phyloP scores from a whole-genome alignment of 225 moss, liverwort and hornwort genomes.

The Rhytidiadelphus loreus region DNA sequence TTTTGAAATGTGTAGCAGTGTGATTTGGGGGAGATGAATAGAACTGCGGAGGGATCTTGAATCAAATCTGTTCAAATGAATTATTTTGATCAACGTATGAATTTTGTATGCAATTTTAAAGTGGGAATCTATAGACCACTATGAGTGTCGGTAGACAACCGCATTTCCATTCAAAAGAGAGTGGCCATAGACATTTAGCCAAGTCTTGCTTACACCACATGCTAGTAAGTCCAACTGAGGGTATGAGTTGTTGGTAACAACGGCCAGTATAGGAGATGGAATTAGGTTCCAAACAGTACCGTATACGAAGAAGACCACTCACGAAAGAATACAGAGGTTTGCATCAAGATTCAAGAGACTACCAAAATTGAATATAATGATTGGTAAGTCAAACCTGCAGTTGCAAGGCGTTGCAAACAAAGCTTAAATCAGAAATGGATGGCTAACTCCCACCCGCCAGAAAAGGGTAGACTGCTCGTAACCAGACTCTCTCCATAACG shows the following conservation, averaged over 20 bases:
- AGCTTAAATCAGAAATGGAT: slow-evolving; percentile 51
- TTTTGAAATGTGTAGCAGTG: neutral
- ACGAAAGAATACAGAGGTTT: neutral
- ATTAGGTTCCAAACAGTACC: neutral
- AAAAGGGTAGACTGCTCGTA: slow-evolving; percentile 30
- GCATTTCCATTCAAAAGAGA: neutral
- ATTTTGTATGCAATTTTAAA: neutral
- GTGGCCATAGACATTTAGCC: neutral
- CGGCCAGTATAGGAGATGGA: neutral
- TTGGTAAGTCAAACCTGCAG: slow-evolving; percentile 1
- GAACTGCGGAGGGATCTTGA: neutral
- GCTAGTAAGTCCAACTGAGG: neutral
- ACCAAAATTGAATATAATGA: neutral
- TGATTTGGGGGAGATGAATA: neutral
- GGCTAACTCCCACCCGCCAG: slow-evolving; percentile 24
- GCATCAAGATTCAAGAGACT: neutral
- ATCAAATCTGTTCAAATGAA: neutral
- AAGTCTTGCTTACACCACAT: neutral
- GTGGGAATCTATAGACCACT: neutral
- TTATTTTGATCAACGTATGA: neutral
- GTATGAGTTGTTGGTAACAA: neutral
- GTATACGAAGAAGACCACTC: neutral
- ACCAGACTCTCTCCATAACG: slow-evolving; percentile 25
- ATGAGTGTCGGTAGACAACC: neutral
- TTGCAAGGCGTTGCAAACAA: slow-evolving; percentile 42